Base-by-base conservation (phyloP, 768 basidiomycete genomes). In the Boletales sp. region DNA sequence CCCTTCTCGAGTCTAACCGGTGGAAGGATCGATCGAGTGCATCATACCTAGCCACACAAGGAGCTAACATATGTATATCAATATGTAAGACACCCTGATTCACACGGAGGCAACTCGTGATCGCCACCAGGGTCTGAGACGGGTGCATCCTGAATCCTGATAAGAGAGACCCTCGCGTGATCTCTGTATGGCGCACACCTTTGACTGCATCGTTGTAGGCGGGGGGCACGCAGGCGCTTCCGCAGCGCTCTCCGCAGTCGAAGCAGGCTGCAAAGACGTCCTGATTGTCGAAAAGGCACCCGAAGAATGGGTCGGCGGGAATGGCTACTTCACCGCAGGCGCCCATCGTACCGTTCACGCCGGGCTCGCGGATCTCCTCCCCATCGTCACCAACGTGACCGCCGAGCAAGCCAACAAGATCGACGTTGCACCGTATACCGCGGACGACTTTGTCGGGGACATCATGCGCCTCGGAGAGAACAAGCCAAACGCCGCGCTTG, bases 281-380 rank as follows among this genome's bases (percentile, higher is more conserved):
- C 70, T 87, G 38, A 68, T 87, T 47, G 67, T 86, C 44, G 84
- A 87, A 58, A 85, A 85, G 58, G 82, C 81, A 36, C 81, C 84
- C 1, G 57, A 67, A 36, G 75, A 76, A 49, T 86, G 84, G 84
- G 75, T 65, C 4, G 86, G 86, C 5, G 86, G 84, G 15, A 87
- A 88, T 57, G 81, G 83, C 15, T 84, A 80, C 66, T 87, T 86
- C 68, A 86, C 84, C 30, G 83, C 84, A 10, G 84, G 84, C 18
- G 82, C 84, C 8, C 74, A 80, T 58, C 80, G 85, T 46, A 84
- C 80, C 11, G 80, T 77, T 4, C 85, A 87, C 56, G 68, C 52
- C 14, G 86, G 84, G 2, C 70, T 86, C n/a, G 55, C 66, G 4
- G 83, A 86, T 63, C 72, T 86, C 33, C 72, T 84, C 19, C 68